Percentiles rank a stretch among this genome's conserved stretches.
Evolutionary conservation across 2,329 filamentous ascomycete species (phyloP).

Genomic region (Arthrinium puccinioides): DNA sequence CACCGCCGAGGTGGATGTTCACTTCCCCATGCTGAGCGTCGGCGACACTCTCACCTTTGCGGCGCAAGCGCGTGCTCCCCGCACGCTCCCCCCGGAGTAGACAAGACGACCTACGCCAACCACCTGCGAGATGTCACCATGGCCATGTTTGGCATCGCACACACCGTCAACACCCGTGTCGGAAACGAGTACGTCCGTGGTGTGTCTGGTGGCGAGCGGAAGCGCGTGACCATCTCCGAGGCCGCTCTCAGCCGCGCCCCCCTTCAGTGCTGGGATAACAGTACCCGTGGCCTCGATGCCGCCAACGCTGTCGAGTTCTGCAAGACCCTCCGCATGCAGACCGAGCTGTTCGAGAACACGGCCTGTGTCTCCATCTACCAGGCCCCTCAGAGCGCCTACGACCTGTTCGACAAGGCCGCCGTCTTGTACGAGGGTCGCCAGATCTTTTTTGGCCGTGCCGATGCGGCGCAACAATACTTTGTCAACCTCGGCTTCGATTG

Average conservation of each 20-base stretch:
- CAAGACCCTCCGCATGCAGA: slow-evolving; percentile 47
- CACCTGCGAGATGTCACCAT: slow-evolving; percentile 63
- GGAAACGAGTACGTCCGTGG: slow-evolving; percentile 68
- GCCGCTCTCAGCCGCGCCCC: slow-evolving; percentile 46
- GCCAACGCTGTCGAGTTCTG: slow-evolving; percentile 69
- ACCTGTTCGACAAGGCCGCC: slow-evolving; percentile 50
- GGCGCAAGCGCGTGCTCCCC: slow-evolving; percentile 58
- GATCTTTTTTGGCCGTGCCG: slow-evolving; percentile 54
- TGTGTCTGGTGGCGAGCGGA: slow-evolving; percentile 65
- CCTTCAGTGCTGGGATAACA: slow-evolving; percentile 61
- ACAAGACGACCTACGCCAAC: slow-evolving; percentile 43
- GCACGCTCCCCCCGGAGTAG: slow-evolving; percentile 49
- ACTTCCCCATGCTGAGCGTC: slow-evolving; percentile 69
- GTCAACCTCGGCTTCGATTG: slow-evolving; percentile 57
- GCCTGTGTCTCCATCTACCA: slow-evolving; percentile 58
- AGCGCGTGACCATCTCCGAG: slow-evolving; percentile 55
- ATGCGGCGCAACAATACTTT: slow-evolving; percentile 56
- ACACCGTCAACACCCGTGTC: slow-evolving; percentile 64
- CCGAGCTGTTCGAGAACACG: slow-evolving; percentile 23
- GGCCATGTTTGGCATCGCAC: slow-evolving; percentile 64
- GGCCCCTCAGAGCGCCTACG: slow-evolving; percentile 53
- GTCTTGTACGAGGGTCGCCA: slow-evolving; percentile 52
- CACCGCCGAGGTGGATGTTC: slow-evolving; percentile 73
- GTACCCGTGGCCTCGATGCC: slow-evolving; percentile 63
- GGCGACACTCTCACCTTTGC: slow-evolving; percentile 74